These are phyloP conservation scores for Cystobasidium onofrii DNA, from an alignment of 768 basidiomycete genomes.

Conservation along the genomic window DNA sequence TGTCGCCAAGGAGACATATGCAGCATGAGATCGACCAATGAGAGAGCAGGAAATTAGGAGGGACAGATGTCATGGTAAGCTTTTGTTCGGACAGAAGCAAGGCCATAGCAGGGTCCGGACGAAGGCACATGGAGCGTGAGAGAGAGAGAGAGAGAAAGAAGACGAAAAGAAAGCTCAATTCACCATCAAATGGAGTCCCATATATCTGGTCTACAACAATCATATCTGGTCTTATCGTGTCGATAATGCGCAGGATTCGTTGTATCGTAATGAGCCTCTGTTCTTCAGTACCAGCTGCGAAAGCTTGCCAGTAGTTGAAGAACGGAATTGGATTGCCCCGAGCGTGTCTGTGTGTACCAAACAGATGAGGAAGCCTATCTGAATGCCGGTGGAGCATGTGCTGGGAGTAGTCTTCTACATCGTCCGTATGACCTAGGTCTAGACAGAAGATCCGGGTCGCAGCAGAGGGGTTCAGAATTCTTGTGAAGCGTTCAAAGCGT, in stretches of 20 bases:
- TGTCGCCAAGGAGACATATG: too few species aligned
- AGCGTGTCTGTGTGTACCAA: neutral
- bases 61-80: neutral
- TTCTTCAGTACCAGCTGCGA: neutral
- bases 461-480: neutral
- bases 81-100: neutral
- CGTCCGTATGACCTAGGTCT: constrained; percentile 1
- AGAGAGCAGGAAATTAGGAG: too few species aligned
- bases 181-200: constrained; percentile 27
- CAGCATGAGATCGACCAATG: too few species aligned
- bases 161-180: neutral
- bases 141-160: too few species aligned
- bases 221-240: neutral
- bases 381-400: neutral
- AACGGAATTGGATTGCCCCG: constrained; percentile 16
- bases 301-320: constrained; percentile 21
- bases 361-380: neutral
- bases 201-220: constrained; percentile 24
- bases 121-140: too few species aligned
- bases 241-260: neutral
- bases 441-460: neutral
- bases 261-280: constrained; percentile 1
- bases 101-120: too few species aligned
- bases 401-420: constrained; percentile 14
- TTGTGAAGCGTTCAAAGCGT: neutral